These are phyloP conservation scores for Saccharomycopsis sp. DNA, from an alignment of 805 yeast species.

Conservation along the genomic window DNA sequence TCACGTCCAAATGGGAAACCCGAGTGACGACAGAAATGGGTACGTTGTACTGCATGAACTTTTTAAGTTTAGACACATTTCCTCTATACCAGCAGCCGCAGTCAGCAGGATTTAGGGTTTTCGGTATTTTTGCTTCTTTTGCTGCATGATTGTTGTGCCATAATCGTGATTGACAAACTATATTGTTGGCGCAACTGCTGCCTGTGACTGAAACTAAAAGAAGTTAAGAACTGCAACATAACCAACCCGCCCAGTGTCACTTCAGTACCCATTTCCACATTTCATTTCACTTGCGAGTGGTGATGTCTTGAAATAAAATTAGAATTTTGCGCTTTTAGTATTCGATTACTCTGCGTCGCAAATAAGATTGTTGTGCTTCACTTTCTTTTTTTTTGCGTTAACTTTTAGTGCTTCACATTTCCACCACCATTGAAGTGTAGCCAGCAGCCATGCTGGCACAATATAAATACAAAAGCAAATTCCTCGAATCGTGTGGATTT, in stretches of 20 bases:
- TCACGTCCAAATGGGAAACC: too few species aligned
- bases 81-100: background rate
- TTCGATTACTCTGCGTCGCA: background rate
- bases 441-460: too few species aligned
- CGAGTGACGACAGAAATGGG: background rate
- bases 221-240: background rate
- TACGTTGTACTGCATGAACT: background rate
- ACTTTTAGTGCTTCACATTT: background rate
- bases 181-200: too few species aligned
- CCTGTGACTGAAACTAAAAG: background rate
- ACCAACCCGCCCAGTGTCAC: background rate
- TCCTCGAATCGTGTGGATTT: background rate
- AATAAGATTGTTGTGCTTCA: background rate
- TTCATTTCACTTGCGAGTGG: too few species aligned
- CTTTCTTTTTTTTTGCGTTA: background rate
- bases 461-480: background rate
- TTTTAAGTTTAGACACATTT: background rate
- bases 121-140: conserved; percentile 2
- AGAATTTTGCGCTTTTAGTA: background rate
- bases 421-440: background rate
- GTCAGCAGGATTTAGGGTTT: background rate
- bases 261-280: background rate
- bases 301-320: background rate
- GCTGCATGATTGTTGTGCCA: background rate
- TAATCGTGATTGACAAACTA: background rate